Conservation (phyloP, 306 rosid species). For the Lotus japonicus region DNA sequence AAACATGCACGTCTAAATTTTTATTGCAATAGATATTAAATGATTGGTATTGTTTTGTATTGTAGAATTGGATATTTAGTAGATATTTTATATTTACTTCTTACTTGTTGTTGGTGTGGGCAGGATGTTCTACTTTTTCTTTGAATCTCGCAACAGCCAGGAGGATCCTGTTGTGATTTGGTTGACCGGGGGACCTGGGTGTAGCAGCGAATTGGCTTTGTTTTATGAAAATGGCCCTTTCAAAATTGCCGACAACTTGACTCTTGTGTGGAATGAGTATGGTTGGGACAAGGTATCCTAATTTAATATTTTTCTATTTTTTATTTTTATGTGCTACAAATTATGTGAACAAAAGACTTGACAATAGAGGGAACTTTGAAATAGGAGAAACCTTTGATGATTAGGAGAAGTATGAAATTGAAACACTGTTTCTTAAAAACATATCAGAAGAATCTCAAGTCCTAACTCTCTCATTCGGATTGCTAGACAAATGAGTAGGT, state of each 20-base stretch:
- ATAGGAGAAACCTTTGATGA: background rate
- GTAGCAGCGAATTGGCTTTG: slow-evolving; percentile 87
- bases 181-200: slow-evolving; percentile 97
- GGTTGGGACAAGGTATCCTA: slow-evolving; percentile 88
- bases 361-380: background rate
- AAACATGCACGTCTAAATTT: background rate
- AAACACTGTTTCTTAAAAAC: background rate
- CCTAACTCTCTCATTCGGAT: background rate
- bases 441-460: background rate
- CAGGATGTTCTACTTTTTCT: slow-evolving; percentile 95
- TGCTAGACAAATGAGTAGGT: background rate
- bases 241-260: slow-evolving; percentile 54
- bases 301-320: background rate
- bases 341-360: background rate
- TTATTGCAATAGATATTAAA: background rate
- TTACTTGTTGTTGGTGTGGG: slow-evolving; percentile 4
- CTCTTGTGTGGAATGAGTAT: slow-evolving; percentile 80
- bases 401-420: background rate
- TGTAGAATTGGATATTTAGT: background rate
- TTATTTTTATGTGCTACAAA: background rate
- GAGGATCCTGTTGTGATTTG: slow-evolving; percentile 83
- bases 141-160: slow-evolving; percentile 67
- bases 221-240: slow-evolving; percentile 92
- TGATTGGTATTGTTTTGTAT: background rate
- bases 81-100: slow-evolving; percentile 12